Conservation (phyloP, 2,329 filamentous ascomycete genomes). For the Epichloe aotearoae region DNA sequence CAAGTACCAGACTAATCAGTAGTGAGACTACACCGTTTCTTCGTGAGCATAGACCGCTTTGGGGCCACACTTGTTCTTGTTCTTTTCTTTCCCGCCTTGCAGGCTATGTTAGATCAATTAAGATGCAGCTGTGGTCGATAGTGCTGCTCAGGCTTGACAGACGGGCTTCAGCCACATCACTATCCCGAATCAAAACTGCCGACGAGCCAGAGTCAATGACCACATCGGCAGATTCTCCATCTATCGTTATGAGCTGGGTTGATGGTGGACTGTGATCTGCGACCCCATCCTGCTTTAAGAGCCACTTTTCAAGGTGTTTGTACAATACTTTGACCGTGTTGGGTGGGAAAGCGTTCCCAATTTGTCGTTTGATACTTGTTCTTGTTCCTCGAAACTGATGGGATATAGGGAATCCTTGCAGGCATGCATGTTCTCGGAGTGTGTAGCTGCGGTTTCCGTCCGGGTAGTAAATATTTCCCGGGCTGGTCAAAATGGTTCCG, state of each 20-base stretch:
- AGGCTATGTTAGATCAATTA: background rate
- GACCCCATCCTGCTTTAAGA: constrained; percentile 30
- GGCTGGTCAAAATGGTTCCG: constrained; percentile 51
- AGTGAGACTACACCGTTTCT: background rate
- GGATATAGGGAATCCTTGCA: constrained; percentile 54
- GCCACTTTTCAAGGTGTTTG: constrained; percentile 31
- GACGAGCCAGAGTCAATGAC: constrained; percentile 7
- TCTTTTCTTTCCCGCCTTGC: background rate
- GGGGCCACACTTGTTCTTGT: background rate
- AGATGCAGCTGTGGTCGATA: background rate
- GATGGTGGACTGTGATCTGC: constrained; percentile 6
- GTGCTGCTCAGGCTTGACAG: background rate
- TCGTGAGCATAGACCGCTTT: background rate
- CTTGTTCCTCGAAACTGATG: constrained; percentile 41
- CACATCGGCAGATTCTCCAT: constrained; percentile 6
- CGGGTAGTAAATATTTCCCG: constrained; percentile 51
- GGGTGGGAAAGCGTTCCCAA: constrained; percentile 70
- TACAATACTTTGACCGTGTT: constrained; percentile 37
- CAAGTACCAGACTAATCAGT: background rate
- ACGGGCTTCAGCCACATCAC: background rate
- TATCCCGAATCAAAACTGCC: background rate
- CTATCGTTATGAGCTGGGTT: constrained; percentile 13
- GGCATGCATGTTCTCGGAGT: constrained; percentile 49
- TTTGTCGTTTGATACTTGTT: constrained; percentile 43
- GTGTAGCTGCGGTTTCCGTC: constrained; percentile 51